Base-by-base conservation (phyloP, 768 basidiomycete genomes). In the Russula lepida region DNA sequence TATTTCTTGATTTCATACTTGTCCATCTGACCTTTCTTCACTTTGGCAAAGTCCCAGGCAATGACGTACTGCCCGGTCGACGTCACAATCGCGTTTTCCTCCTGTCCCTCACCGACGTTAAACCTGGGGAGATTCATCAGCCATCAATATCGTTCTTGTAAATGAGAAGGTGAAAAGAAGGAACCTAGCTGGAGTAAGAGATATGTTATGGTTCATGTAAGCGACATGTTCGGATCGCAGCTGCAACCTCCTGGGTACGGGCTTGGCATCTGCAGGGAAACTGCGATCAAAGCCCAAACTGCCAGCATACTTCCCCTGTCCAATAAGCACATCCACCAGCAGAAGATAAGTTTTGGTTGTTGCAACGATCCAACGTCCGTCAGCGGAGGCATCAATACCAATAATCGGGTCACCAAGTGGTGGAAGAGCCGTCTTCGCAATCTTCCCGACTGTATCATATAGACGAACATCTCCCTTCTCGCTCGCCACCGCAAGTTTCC, bases 1-100 rank as follows among this genome's bases (percentile, higher is more conserved):
- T 97, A 98, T 76, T 88, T 88, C 81, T 95, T 94, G 77, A 98
- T 95, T 69, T 95, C 92, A 69, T 98, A 98, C 72, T 88, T 89
- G 74, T 93, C 91, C 46, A 88, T 78, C 53, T 83, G 81, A 56
- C 97, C 97, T 73, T 86, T 86, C 81, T 95, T 98, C 65, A 98
- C 90, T 70, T 95, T 93, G 48, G 80, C 82, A 71, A 99, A 95
- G 82, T 98, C 95, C 95, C 95, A 99, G 6, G 93, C 94, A 69
- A 98, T 81, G 60, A 98, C 89, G 67, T 84, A 98, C 70, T 85
- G 83, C 21, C 95, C 95, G 0, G 87, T 94, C 15, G 93, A 92
- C 0, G 95, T 98, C 50, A 98, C 87, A 59, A 98, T 98, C 3
- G 93, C 91, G 69, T 91, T 94, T 76, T 98, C 97, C 63, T 86